Evolutionary conservation across 139 green algal genomes (phyloP), one percentile per base, ranked within the genome.

Genomic region (Picochlorum sp.): DNA sequence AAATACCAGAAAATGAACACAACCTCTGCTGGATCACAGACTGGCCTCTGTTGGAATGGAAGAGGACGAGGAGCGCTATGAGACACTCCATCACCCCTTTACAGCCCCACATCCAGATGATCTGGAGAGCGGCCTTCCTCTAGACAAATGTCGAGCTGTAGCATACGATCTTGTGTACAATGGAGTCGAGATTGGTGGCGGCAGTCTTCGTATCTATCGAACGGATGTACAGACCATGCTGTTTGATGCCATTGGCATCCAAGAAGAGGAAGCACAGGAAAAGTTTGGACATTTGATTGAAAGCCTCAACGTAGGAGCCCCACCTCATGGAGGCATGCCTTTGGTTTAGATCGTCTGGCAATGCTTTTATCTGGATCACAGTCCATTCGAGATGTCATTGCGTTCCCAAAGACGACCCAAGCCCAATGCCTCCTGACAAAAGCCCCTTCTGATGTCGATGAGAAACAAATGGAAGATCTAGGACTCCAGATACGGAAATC

Each of bases 81-180:
- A 85, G 57, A 61, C 92, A 32, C 73, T 97, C 71, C 93, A 98
- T 76, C 93, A 98, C 69, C 93, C 92, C 55, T 98, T 98, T 82
- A 98, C 93, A 2, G 91, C 92, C 2, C 92, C 92, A 11, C 80
- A 91, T 68, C 73, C 77, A 15, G 80, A 91, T 0, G 84, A 92
- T 61, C 21, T 80, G 23, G 62, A 65, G 32, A 71, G 45, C 10
- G 73, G 81, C 61, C 59, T 71, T 11, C 45, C 62, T 56, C 10
- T 54, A 49, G 26, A 30, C 15, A 16, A 72, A 23, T 26, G 20
- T 44, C 26, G 21, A 9, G 89, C 88, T 1, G 61, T 84, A 18
- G 93, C 94, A 1, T 99, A 98, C 73, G 94, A 99, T 71, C 70
- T 99, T 10, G 94, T 99, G 23, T 97, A 96, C 82, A 98, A 99